Conservation (phyloP, 371 early-diverging fungal genomes). For the Syncephalastrum monosporum region DNA sequence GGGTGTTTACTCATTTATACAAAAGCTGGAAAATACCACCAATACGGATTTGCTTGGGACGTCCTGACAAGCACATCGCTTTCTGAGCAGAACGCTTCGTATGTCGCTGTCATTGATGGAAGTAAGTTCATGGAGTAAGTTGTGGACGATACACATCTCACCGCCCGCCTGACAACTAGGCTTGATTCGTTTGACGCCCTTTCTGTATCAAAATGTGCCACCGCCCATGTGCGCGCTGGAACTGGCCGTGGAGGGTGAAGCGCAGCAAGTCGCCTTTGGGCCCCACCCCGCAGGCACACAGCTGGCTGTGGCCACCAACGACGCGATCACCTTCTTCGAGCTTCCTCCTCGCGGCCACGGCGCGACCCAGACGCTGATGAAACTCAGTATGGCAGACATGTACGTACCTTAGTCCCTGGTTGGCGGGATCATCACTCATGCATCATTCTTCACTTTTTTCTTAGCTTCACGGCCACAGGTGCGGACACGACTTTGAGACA, state of each 20-base stretch:
- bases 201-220: slow-evolving; percentile 84
- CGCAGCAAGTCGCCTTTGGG: slow-evolving; percentile 67
- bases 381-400: slow-evolving; percentile 7
- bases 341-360: slow-evolving; percentile 38
- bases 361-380: slow-evolving; percentile 12
- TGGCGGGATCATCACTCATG: background rate
- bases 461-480: too few relatives aligned
- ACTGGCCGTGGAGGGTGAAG: slow-evolving; percentile 40
- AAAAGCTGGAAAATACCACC: slow-evolving; percentile 52
- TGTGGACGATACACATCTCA: background rate
- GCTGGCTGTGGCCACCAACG: slow-evolving; percentile 64
- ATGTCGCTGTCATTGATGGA: slow-evolving; percentile 83
- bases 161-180: slow-evolving; percentile 16
- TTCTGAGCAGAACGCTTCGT: slow-evolving; percentile 55
- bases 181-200: slow-evolving; percentile 79
- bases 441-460: too few relatives aligned
- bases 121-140: slow-evolving; percentile 6
- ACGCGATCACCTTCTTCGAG: slow-evolving; percentile 49
- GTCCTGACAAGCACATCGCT: slow-evolving; percentile 54
- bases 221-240: slow-evolving; percentile 86
- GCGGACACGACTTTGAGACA: too few relatives aligned
- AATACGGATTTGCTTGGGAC: slow-evolving; percentile 57
- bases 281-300: slow-evolving; percentile 60
- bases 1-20: background rate
- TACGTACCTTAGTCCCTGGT: slow-evolving; percentile 1